Base-by-base conservation (phyloP, 352 stramenopile species). In the Globisporangium uncinulatum region DNA sequence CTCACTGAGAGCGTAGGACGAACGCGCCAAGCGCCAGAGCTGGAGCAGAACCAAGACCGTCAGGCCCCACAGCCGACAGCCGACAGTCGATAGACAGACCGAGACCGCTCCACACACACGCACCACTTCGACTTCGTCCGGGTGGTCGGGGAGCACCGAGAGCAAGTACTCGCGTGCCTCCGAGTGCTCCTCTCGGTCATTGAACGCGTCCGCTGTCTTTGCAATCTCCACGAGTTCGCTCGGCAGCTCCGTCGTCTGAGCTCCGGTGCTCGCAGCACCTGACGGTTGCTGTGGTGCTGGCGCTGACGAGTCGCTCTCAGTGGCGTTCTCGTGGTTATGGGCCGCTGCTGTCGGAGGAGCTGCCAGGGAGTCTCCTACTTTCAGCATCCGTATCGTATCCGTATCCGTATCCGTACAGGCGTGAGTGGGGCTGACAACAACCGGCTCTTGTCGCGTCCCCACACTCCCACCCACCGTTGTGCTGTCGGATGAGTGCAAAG, bases 1-100 rank as follows among this genome's bases (percentile, higher is more conserved):
- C n/a, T 86, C 71, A 6, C 83, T 63, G 15, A 89, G 53, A 42
- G 79, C 83, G 56, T 87, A 84, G 61, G 74, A 85, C 11, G 74
- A 69, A 20, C 79, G 74, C 24, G 81, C 73, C 36, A 86, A 59
- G 42, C 79, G 76, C 79, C 81, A 91, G 4, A 87, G 48, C 78
- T 91, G 39, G 0, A 46, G 24, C 42, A 2, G 19, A 7, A 20
- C 9, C n/a, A 39, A 39, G 34, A 13, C 7, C 34, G 34, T 39
- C 34, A 39, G 34, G 34, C 34, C 7, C 6, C 34, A 39, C 6
- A 13, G 34, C 34, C 34, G 10, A 8, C 6, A 39, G 10, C 7
- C 5, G 7, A 39, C 34, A 39, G 10, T 1, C 7, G 1, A 13
- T 39, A 39, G 34, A 13, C 34, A 57, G n/a, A 36, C 17, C 19